phyloP scores from a whole-genome alignment of 306 rosid genomes.

The Rosa multiflora region DNA sequence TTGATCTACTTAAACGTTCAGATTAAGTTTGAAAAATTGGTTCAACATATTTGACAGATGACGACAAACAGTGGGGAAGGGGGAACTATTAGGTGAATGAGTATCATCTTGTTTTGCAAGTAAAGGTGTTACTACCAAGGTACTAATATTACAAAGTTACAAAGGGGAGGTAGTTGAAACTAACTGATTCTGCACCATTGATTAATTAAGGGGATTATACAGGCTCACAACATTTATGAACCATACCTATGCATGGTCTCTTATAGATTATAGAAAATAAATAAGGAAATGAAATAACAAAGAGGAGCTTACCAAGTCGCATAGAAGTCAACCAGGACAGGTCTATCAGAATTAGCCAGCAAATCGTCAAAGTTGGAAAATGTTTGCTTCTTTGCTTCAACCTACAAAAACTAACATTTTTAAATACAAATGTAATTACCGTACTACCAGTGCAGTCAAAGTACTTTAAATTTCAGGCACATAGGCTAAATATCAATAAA shows the following conservation, averaged over 20 bases:
- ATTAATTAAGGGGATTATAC: not conserved
- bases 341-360: conserved; percentile 67
- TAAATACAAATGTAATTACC: conserved; percentile 7
- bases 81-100: not conserved
- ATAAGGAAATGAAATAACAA: not conserved
- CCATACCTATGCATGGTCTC: not conserved
- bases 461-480: not conserved
- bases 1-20: conserved; percentile 21
- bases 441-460: conserved; percentile 9
- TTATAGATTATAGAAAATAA: not conserved
- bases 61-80: not conserved
- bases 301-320: conserved; percentile 73
- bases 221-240: not conserved
- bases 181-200: not conserved
- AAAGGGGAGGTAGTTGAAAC: conserved; percentile 5
- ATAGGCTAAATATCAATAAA: not conserved
- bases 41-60: not conserved
- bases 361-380: conserved; percentile 83
- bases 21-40: not conserved
- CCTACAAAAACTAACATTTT: conserved; percentile 44
- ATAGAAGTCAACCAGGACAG: conserved; percentile 92
- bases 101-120: not conserved
- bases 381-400: conserved; percentile 76
- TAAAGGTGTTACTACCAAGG: not conserved
- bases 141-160: not conserved